Conservation (phyloP, 495 filamentous ascomycete species). For the Penicillium arizonense region DNA sequence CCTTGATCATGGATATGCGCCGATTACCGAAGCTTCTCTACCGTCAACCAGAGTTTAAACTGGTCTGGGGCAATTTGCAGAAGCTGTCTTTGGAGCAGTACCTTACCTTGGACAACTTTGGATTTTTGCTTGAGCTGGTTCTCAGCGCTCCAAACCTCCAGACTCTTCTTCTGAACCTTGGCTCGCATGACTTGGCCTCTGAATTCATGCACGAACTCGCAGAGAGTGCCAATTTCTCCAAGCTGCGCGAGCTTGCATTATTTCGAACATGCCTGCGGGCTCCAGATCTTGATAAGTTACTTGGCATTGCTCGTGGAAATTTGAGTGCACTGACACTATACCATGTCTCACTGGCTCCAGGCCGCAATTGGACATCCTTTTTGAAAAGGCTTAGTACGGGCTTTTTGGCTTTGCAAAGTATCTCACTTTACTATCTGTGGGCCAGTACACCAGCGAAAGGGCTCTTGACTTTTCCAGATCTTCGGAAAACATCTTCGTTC, state of each 20-base stretch:
- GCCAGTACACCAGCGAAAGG: constrained; percentile 14
- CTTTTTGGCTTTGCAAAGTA: constrained; percentile 10
- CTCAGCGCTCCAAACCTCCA: constrained; percentile 23
- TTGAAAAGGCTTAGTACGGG: constrained; percentile 12
- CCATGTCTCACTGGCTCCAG: constrained; percentile 17
- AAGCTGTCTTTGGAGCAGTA: constrained; percentile 28
- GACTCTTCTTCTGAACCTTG: constrained; percentile 22
- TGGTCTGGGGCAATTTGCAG: constrained; percentile 23
- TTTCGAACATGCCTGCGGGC: constrained; percentile 18
- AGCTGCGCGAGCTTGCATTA: constrained; percentile 21
- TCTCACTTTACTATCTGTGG: constrained; percentile 29
- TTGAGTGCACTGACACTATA: constrained; percentile 19
- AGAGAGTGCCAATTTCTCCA: constrained; percentile 15
- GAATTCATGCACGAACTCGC: constrained; percentile 31
- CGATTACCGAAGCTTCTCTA: constrained; percentile 28
- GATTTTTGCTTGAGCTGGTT: constrained; percentile 26
- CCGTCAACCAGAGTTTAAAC: constrained; percentile 24
- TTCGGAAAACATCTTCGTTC: constrained; percentile 11
- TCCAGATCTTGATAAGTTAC: constrained; percentile 17
- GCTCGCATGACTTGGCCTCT: constrained; percentile 22
- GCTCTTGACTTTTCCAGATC: constrained; percentile 20
- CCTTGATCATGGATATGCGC: constrained; percentile 33
- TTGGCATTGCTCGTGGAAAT: constrained; percentile 10
- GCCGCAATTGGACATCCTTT: constrained; percentile 16
- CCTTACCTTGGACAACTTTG: constrained; percentile 28